These are phyloP conservation scores for Xylariaceae sp. DNA, from an alignment of 2,329 filamentous ascomycete genomes.

Conservation along the genomic window DNA sequence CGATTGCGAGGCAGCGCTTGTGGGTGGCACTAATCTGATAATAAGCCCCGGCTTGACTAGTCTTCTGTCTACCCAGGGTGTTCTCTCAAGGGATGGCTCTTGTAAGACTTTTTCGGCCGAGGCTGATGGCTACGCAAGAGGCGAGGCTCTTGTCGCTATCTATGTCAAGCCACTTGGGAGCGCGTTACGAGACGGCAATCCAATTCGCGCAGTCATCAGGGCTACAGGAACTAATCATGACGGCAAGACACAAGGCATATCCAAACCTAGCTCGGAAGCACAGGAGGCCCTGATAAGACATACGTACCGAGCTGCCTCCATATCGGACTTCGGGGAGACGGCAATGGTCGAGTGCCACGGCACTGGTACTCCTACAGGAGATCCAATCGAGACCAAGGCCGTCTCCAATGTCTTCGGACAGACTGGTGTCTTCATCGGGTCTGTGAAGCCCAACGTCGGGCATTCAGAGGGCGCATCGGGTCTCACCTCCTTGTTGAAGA, in stretches of 20 bases:
- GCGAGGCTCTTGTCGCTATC: conserved; percentile 39
- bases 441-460: conserved; percentile 26
- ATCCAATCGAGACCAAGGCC: conserved; percentile 25
- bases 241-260: conserved; percentile 6
- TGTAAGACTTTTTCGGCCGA: conserved; percentile 33
- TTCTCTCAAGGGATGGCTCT: conserved; percentile 23
- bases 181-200: conserved; percentile 30
- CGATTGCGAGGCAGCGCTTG: conserved; percentile 28
- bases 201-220: conserved; percentile 26
- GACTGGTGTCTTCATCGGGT: conserved; percentile 15
- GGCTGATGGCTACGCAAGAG: conserved; percentile 43
- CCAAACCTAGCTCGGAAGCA: conserved; percentile 33
- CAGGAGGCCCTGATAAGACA: conserved; percentile 24
- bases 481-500: conserved; percentile 28
- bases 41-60: conserved; percentile 21
- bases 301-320: conserved; percentile 1
- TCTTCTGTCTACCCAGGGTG: conserved; percentile 19
- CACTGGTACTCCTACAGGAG: conserved; percentile 23
- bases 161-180: conserved; percentile 40
- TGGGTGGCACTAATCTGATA: conserved; percentile 24
- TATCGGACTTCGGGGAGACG: conserved; percentile 24
- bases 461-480: conserved; percentile 27
- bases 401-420: conserved; percentile 14
- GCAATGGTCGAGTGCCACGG: conserved; percentile 27
- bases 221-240: conserved; percentile 25